Evolutionary conservation across 306 rosid species (phyloP), one percentile per base, ranked within the genome.

Genomic region (Hippophae rhamnoides): DNA sequence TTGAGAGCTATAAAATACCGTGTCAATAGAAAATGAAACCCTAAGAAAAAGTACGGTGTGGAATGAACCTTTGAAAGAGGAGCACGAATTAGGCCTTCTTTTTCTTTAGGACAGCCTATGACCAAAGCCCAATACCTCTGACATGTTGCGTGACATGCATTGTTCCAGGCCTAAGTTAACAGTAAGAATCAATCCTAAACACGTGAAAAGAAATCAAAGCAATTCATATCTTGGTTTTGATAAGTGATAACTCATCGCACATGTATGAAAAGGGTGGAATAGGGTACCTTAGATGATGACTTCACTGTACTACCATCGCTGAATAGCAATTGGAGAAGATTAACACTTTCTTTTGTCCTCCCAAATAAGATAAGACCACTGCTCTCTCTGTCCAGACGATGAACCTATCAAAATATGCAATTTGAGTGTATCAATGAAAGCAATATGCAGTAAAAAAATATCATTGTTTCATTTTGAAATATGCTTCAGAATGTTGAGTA

Each of bases 41-140:
- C 8, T 41, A 54, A 73, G 69, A 48, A 41, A 11, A 60, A 58
- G 40, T 41, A 69, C 64, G 57, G 58, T 41, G 67, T 12, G 49
- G 61, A 44, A 57, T 55, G 65, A 62, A 92, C 98, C 98, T 92
- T 92, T n/a, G 89, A 69, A 58, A 90, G 87, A 65, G 98, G 95
- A 62, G 95, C 95, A 47, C 66, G 76, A 51, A 87, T 83, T 58
- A 85, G 38, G 59, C 98, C 98, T 73, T 87, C 95, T 67, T 77
- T 92, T 79, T 87, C 89, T 62, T 58, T 76, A 31, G 96, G 98
- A 59, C 80, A 78, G 25, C 98, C 96, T 68, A 92, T 87, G 61
- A 92, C 93, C 60, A 87, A 75, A 46, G 95, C 96, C 98, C 96
- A 92, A 69, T 85, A 83, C 73, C 83, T 85, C 72, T 81, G 96